phyloP scores from a whole-genome alignment of 2,329 filamentous ascomycete genomes.

The Ophiocordyceps polyrhachis-furcata region DNA sequence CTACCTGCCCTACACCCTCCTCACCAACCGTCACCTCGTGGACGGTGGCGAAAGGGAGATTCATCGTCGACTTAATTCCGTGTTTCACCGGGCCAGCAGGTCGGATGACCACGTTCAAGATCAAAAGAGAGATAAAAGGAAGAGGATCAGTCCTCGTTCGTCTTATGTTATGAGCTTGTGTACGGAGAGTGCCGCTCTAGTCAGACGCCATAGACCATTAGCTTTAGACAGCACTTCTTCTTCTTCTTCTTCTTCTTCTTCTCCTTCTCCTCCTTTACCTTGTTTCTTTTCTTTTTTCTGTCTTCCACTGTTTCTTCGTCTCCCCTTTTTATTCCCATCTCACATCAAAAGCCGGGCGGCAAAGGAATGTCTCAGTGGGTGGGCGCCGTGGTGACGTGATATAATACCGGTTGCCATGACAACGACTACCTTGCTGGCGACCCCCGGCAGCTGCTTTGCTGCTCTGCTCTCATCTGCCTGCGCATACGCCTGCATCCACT shows the following conservation, averaged over 20 bases:
- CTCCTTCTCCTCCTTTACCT: neutral
- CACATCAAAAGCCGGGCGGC: neutral
- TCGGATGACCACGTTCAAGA: neutral
- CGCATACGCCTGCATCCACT: conserved; percentile 7
- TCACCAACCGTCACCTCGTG: neutral
- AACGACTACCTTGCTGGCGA: conserved; percentile 13
- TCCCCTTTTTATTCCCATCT: neutral
- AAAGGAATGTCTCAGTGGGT: conserved; percentile 2
- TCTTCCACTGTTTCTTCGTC: neutral
- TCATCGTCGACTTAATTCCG: neutral
- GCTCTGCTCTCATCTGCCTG: conserved; percentile 4
- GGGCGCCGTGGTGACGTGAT: conserved; percentile 7
- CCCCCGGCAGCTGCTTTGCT: conserved; percentile 4
- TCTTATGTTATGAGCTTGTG: too few species aligned
- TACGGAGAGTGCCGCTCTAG: too few species aligned
- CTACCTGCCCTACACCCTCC: neutral
- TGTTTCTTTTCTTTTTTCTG: neutral
- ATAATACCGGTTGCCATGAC: conserved; percentile 12
- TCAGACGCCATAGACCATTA: too few species aligned
- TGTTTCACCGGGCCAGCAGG: neutral
- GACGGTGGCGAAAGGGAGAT: neutral
- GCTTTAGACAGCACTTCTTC: too few species aligned
- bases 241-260: too few species aligned
- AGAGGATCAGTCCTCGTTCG: too few species aligned
- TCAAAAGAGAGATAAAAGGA: neutral